Evolutionary conservation across 2,329 filamentous ascomycete genomes (phyloP), one percentile per base, ranked within the genome.

Genomic region (Penicillium concentricum): DNA sequence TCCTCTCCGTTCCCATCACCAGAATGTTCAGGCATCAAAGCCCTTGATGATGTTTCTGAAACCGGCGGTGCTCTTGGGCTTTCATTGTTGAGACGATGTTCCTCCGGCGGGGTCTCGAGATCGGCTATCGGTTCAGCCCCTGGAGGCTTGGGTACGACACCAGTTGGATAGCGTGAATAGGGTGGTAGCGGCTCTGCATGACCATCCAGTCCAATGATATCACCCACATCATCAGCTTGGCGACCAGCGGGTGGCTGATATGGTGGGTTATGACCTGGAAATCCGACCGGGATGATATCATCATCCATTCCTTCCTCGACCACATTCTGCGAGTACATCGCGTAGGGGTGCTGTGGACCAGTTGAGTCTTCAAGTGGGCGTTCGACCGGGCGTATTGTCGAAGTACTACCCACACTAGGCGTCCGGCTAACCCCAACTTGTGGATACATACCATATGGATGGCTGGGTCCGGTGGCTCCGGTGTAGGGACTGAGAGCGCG

Each of bases 111-210:
- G 2, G 79, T 62, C 7, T 81, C 61, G 34, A 63, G 58, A 60
- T 65, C 67, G 39, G 61, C 58, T 28, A 65, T 59, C 28, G 58
- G 56, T 51, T 69, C 67, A 43, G 62, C 58, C 26, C 76, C 77
- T 26, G 78, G 76, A 2, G 69, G 67, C 83, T 91, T 79, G 73
- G 83, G 69, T 70, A 82, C 74, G 76, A 87, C 79, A 55, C 91
- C 88, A 51, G 95, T 90, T 2, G 92, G 91, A 73, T 95, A 97
- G 71, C 91, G 83, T 15, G 91, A 90, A 70, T 97, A 97, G 0
- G 93, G 93, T 13, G 93, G 93, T 18, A 97, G 78, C 72, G 96
- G 91, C 74, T 97, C 93, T 1, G 89, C 88, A 69, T 97, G 92
- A 1, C 92, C 92, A 67, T 96, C 86, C 0, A 89, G 90, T 1